phyloP scores from a whole-genome alignment of 176 grass and related monocot species.

The Juncus effusus region DNA sequence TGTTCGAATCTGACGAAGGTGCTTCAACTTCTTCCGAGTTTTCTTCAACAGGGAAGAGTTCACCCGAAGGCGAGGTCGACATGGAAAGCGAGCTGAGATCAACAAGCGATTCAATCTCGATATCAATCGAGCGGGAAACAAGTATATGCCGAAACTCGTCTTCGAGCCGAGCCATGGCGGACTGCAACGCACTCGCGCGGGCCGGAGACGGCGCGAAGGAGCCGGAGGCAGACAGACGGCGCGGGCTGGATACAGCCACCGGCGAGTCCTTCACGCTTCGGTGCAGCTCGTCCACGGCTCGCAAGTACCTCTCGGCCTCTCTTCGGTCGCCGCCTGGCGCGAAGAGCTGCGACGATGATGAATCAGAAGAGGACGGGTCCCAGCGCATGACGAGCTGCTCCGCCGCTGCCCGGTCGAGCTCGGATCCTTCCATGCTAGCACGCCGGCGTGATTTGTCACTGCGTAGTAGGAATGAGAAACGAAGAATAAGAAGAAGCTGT shows the following conservation, averaged over 20 bases:
- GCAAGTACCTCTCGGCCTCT: constrained; percentile 60
- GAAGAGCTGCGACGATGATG: constrained; percentile 53
- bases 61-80: constrained; percentile 16
- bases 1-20: constrained; percentile 3
- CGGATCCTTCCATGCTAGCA: constrained; percentile 55
- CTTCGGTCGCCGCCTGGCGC: constrained; percentile 63
- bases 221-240: constrained; percentile 50
- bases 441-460: too few relatives aligned
- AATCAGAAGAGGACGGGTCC: constrained; percentile 59
- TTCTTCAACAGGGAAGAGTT: constrained; percentile 22
- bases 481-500: too few relatives aligned
- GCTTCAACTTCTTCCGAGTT: constrained; percentile 24
- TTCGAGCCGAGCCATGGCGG: constrained; percentile 41
- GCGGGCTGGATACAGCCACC: constrained; percentile 42
- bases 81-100: constrained; percentile 24
- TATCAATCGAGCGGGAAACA: neutral
- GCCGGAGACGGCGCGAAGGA: constrained; percentile 55
- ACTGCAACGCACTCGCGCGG: constrained; percentile 35
- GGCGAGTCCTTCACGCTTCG: constrained; percentile 41
- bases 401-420: constrained; percentile 57
- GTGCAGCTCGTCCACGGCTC: constrained; percentile 59
- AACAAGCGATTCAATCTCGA: constrained; percentile 23
- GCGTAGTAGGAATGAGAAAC: too few relatives aligned
- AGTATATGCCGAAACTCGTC: constrained; percentile 34
- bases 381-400: constrained; percentile 60